phyloP scores from a whole-genome alignment of 2,329 filamentous ascomycete species.

The Trichoderma harzianum region DNA sequence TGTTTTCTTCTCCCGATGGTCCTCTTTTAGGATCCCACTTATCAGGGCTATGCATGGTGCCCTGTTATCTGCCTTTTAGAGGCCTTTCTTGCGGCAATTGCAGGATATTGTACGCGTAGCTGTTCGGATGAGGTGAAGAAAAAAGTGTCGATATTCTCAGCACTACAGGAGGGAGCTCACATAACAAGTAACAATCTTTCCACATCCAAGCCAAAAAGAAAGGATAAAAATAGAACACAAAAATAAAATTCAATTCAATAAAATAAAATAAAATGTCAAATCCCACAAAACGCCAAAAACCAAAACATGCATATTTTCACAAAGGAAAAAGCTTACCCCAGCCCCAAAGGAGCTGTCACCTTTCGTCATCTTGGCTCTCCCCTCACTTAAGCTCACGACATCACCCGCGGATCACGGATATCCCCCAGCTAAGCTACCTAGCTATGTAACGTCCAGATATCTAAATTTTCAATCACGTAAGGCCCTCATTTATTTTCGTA shows the following conservation, averaged over 20 bases:
- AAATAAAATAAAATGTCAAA: not conserved
- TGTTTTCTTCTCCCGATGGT: not conserved
- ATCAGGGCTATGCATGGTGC: slow-evolving; percentile 1
- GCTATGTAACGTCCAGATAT: not conserved
- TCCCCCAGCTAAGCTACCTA: not conserved
- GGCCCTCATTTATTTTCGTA: not conserved
- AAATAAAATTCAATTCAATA: not conserved
- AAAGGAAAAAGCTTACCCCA: not conserved
- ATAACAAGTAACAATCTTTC: not conserved
- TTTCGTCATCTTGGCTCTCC: not conserved
- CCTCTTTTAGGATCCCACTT: not conserved
- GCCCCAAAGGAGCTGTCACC: not conserved
- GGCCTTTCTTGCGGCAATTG: not conserved
- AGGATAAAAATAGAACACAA: not conserved
- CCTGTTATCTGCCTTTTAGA: not conserved
- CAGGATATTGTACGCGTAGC: not conserved
- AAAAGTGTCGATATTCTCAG: not conserved
- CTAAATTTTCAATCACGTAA: not conserved
- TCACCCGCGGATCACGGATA: not conserved
- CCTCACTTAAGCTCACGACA: not conserved
- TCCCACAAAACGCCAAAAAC: not conserved
- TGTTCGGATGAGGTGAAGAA: not conserved
- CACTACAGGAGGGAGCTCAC: not conserved
- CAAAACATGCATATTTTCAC: not conserved
- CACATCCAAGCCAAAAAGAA: not conserved